Evolutionary conservation across 1,139 yeast species (phyloP).

Genomic region (Candida gigantensis): DNA sequence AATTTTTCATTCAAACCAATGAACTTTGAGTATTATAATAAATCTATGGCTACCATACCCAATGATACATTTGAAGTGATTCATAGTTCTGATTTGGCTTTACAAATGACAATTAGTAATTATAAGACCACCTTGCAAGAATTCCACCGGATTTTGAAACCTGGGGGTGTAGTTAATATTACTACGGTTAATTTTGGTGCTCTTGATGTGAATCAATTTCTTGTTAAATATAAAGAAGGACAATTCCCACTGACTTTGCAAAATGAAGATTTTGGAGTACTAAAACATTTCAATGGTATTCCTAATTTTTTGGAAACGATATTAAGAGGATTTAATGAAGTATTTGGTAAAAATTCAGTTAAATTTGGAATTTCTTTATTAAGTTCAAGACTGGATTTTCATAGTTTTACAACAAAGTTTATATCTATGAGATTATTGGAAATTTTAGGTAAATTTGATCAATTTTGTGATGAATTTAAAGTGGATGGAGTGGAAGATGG

Average conservation of each 20-base stretch:
- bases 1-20: constrained; percentile 31
- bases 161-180: constrained; percentile 38
- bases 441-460: constrained; percentile 34
- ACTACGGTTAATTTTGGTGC: constrained; percentile 30
- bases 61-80: constrained; percentile 36
- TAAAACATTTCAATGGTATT: constrained; percentile 23
- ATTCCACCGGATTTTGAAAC: constrained; percentile 37
- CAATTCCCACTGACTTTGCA: constrained; percentile 16
- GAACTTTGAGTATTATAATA: constrained; percentile 38
- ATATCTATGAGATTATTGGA: constrained; percentile 35
- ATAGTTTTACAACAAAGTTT: constrained; percentile 32
- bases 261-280: constrained; percentile 23
- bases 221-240: constrained; percentile 13
- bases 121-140: constrained; percentile 30
- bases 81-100: constrained; percentile 37
- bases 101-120: constrained; percentile 32
- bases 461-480: constrained; percentile 27
- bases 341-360: constrained; percentile 40
- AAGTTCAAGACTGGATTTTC: constrained; percentile 34
- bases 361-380: constrained; percentile 33
- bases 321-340: constrained; percentile 22
- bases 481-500: too few relatives aligned
- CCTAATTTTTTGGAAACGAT: constrained; percentile 28
- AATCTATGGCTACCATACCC: constrained; percentile 30
- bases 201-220: constrained; percentile 15